Percentiles rank a stretch among this genome's conserved stretches.
phyloP scores from a whole-genome alignment of 768 basidiomycete genomes.

The Russula emetica region DNA sequence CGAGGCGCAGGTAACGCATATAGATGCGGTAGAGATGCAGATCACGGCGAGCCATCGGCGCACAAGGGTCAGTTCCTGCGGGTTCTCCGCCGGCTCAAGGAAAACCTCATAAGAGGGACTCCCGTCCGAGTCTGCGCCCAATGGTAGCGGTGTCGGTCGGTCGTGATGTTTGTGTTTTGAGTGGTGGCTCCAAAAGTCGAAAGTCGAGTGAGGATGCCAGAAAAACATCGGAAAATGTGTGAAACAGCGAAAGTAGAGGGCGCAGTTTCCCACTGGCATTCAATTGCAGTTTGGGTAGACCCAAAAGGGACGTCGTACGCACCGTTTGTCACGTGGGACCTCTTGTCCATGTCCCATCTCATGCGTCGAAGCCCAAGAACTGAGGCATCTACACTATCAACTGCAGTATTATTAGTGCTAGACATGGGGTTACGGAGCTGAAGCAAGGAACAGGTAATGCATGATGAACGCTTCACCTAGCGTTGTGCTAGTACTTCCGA shows the following conservation, averaged over 20 bases:
- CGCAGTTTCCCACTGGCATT: not conserved
- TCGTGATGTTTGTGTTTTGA: constrained; percentile 6
- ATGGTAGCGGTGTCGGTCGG: not conserved
- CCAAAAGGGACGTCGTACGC: too few relatives aligned
- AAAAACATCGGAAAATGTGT: constrained; percentile 3
- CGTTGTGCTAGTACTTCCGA: too few relatives aligned
- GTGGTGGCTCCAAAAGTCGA: constrained; percentile 6
- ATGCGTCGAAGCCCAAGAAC: too few relatives aligned
- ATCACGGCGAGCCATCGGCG: constrained; percentile 30
- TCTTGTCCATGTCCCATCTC: too few relatives aligned
- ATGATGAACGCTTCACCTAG: too few relatives aligned
- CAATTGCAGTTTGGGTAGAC: too few relatives aligned
- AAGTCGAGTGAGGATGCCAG: constrained; percentile 12
- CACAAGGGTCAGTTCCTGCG: constrained; percentile 25
- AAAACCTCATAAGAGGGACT: constrained; percentile 20
- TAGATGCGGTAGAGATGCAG: constrained; percentile 27
- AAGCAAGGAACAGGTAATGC: too few relatives aligned
- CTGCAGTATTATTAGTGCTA: too few relatives aligned
- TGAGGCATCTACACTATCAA: too few relatives aligned
- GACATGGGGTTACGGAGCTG: too few relatives aligned
- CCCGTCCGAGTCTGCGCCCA: not conserved
- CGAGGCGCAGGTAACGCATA: constrained; percentile 31
- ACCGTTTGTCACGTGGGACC: too few relatives aligned
- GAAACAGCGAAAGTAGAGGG: not conserved
- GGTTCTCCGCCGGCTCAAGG: constrained; percentile 28